Base-by-base conservation (phyloP, 2,329 filamentous ascomycete genomes). In the Neurospora sp. region DNA sequence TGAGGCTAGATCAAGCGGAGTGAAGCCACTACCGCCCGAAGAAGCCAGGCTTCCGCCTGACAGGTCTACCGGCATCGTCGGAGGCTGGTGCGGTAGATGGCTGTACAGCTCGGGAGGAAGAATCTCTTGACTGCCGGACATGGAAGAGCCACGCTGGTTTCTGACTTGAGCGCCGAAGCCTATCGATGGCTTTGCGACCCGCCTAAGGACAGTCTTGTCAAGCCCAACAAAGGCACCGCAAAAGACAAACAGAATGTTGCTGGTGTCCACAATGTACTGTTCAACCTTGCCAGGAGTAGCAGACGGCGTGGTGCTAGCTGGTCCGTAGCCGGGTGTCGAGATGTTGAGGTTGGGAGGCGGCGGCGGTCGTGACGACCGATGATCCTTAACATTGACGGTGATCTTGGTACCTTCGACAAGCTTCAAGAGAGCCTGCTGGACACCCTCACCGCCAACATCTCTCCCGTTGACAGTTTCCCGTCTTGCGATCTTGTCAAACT, bases 211-310 rank as follows among this genome's bases (percentile, higher is more conserved):
- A 40, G 91, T 87, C 78, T 96, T 97, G 76, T 97, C 92, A 1
- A 98, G 84, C 2, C 94, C 95, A 41, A 96, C 92, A 78, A 99
- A 99, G 19, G 96, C 96, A 19, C 96, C 96, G 12, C 94, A 96
- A 79, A 96, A 97, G 57, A 99, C 93, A 81, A 99, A 99, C 37
- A 99, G 86, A 71, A 99, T 98, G 75, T 98, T 97, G 73, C 93
- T 94, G 0, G 96, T 99, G 75, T 96, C 91, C 70, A 97, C 90
- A 69, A 92, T 89, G 77, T 87, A 90, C 76, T 89, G 88, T 68
- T 89, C 87, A 8, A 85, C 82, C 74, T 87, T 88, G 39, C 82
- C 82, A 0, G 84, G 84, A 0, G 84, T 80, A 3, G 84, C 80
- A 2, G 83, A 81, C 0, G 82, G 80, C 5, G 84, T 81, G 52